phyloP scores from a whole-genome alignment of 441 rosid genomes.

The Eugenia klotzschiana region DNA sequence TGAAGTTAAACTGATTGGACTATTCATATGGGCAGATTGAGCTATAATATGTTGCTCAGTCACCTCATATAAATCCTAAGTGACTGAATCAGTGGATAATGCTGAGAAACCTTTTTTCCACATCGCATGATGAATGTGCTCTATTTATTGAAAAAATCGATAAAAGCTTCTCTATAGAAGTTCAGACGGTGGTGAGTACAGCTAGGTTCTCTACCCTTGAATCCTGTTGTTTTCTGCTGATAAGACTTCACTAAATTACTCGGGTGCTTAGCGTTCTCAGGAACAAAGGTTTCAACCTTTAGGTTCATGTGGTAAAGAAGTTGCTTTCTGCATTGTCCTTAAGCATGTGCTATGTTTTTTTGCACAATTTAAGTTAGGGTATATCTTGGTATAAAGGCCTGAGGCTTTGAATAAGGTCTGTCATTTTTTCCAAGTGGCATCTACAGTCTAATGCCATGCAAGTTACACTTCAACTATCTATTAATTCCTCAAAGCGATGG shows the following conservation, averaged over 20 bases:
- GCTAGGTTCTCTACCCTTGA: neutral
- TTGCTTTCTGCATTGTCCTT: neutral
- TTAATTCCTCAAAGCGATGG: neutral
- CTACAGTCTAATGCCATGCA: neutral
- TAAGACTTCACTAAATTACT: neutral
- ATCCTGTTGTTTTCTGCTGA: neutral
- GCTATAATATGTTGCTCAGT: neutral
- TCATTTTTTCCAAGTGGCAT: neutral
- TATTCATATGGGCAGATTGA: neutral
- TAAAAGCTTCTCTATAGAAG: neutral
- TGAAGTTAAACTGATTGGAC: neutral
- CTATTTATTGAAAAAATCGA: neutral
- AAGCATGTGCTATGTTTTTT: neutral
- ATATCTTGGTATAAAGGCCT: neutral
- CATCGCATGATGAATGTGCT: neutral
- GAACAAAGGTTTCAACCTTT: neutral
- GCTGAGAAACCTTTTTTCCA: neutral
- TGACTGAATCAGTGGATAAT: neutral
- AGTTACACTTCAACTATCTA: neutral
- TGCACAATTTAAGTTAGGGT: neutral
- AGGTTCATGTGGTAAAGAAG: neutral
- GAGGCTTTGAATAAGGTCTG: neutral
- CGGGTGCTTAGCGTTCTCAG: neutral
- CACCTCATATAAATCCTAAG: neutral
- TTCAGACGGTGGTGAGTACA: neutral